These are phyloP conservation scores for Neonectria sp. DNA, from an alignment of 2,329 filamentous ascomycete genomes.

Conservation along the genomic window DNA sequence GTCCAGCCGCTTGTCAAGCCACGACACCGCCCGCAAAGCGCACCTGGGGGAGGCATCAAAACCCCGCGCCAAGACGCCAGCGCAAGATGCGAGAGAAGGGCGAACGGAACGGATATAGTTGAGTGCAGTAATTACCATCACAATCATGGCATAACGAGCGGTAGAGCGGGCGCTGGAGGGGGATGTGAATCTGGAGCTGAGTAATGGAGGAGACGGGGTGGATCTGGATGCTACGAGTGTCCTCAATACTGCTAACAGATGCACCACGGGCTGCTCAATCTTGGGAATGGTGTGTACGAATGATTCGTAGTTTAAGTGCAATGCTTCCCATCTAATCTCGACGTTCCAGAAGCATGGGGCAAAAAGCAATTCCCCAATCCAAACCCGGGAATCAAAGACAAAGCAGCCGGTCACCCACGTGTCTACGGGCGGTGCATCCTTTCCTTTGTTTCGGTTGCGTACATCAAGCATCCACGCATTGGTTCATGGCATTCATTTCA, in stretches of 20 bases:
- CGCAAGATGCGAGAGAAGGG: background rate
- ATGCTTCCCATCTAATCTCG: background rate
- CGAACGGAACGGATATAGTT: background rate
- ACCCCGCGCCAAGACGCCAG: background rate
- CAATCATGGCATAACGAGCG: too few relatives aligned
- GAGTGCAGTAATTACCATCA: too few relatives aligned
- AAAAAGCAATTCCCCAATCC: conserved; percentile 2
- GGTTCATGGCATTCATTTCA: background rate
- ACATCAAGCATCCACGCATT: background rate
- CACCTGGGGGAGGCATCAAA: too few relatives aligned
- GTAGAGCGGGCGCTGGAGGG: too few relatives aligned
- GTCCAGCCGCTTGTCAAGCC: too few relatives aligned
- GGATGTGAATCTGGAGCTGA: too few relatives aligned
- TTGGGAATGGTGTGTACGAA: background rate
- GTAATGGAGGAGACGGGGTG: too few relatives aligned
- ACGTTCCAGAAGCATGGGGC: background rate
- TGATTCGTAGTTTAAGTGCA: too few relatives aligned
- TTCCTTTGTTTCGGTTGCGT: background rate
- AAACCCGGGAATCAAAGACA: background rate
- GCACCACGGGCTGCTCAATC: background rate
- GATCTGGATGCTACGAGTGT: too few relatives aligned
- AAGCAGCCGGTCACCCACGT: background rate
- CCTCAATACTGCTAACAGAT: too few relatives aligned
- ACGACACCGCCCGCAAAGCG: too few relatives aligned
- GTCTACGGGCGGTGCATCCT: background rate